Conservation (phyloP, 129 eudicot genomes). For the Calendula officinalis region DNA sequence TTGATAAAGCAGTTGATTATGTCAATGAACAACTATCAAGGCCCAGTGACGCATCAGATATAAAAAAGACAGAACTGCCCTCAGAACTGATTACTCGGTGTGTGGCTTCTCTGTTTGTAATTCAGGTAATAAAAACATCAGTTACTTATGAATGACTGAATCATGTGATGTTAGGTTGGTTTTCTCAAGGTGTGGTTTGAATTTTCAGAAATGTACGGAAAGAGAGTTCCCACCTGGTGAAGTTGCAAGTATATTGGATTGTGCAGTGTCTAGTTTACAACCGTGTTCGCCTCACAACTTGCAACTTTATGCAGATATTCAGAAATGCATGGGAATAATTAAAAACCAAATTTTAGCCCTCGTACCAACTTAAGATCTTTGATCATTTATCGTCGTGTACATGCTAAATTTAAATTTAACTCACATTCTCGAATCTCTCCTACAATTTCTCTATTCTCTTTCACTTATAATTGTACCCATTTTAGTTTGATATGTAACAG, state of each 20-base stretch:
- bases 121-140: conserved; percentile 46
- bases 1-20: conserved; percentile 74
- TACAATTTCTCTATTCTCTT: too few relatives aligned
- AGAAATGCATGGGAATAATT: conserved; percentile 85
- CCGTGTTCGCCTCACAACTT: conserved; percentile 76
- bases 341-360: conserved; percentile 87
- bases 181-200: background rate
- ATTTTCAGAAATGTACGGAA: conserved; percentile 84
- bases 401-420: background rate
- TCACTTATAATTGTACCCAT: too few relatives aligned
- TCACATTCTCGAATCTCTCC: too few relatives aligned
- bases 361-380: conserved; percentile 54
- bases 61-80: conserved; percentile 46
- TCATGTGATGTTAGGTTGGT: background rate
- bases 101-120: conserved; percentile 78
- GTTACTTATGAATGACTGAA: background rate
- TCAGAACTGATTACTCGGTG: conserved; percentile 75
- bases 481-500: too few relatives aligned
- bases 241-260: conserved; percentile 83
- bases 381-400: conserved; percentile 8
- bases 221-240: conserved; percentile 88
- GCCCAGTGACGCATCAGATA: conserved; percentile 33
- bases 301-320: conserved; percentile 71
- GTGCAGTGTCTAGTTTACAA: conserved; percentile 74
- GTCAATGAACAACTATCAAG: conserved; percentile 57